Conservation (phyloP, 164 flowering plant species). For the Umbellularia californica region DNA sequence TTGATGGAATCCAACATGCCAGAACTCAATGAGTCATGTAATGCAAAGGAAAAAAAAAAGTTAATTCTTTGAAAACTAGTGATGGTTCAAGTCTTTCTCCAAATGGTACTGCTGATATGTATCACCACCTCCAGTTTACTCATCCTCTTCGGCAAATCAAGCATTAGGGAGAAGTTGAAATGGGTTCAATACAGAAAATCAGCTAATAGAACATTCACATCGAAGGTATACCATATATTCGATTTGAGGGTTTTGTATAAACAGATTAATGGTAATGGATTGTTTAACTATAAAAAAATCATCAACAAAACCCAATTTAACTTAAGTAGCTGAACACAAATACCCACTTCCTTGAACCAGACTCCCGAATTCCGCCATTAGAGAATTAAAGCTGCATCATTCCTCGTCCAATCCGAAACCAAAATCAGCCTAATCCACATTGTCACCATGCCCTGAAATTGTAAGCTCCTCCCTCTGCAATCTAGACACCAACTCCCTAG, state of each 20-base stretch:
- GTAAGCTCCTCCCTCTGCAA: constrained; percentile 15
- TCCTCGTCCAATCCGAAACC: constrained; percentile 33
- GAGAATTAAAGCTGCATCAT: constrained; percentile 50
- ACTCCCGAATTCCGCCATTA: constrained; percentile 4
- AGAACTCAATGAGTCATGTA: constrained; percentile 29
- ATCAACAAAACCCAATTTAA: constrained; percentile 37
- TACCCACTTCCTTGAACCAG: constrained; percentile 5
- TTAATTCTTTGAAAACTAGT: constrained; percentile 13
- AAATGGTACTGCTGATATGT: constrained; percentile 22
- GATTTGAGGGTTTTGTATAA: not conserved
- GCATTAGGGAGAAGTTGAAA: constrained; percentile 42
- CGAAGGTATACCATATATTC: not conserved
- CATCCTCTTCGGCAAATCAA: constrained; percentile 24
- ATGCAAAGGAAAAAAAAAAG: constrained; percentile 19
- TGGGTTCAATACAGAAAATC: constrained; percentile 34
- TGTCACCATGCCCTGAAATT: constrained; percentile 5
- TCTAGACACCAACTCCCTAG: constrained; percentile 7
- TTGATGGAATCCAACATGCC: constrained; percentile 50
- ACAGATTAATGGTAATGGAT: not conserved
- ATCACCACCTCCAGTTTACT: constrained; percentile 41
- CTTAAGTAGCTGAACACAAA: constrained; percentile 22
- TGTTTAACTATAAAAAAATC: constrained; percentile 28
- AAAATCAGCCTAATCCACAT: constrained; percentile 7
- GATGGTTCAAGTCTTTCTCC: constrained; percentile 19
- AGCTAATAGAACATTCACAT: not conserved